phyloP scores from a whole-genome alignment of 371 early-diverging fungal genomes.

The Sporodiniella umbellata region DNA sequence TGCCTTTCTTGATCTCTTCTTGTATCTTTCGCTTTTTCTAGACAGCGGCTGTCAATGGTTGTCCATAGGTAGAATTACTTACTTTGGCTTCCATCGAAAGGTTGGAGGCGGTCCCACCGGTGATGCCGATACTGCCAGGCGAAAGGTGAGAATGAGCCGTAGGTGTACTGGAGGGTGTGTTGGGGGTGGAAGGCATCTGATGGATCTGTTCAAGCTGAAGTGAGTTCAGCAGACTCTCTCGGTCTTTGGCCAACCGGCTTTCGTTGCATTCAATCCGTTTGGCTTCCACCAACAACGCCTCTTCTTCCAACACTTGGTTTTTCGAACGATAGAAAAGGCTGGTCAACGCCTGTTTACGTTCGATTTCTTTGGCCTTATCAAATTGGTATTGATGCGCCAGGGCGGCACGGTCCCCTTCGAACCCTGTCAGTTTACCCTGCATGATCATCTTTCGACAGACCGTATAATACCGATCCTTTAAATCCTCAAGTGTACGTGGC shows the following conservation, averaged over 20 bases:
- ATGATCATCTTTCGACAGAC: slow-evolving; percentile 55
- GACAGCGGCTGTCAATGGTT: too few relatives aligned
- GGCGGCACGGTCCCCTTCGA: slow-evolving; percentile 31
- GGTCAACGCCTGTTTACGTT: slow-evolving; percentile 76
- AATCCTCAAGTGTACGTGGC: slow-evolving; percentile 51
- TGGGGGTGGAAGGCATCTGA: slow-evolving; percentile 34
- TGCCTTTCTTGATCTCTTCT: slow-evolving; percentile 31
- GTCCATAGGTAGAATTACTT: too few relatives aligned
- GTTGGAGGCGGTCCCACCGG: slow-evolving; percentile 33
- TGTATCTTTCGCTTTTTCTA: slow-evolving; percentile 36
- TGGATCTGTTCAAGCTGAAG: slow-evolving; percentile 56
- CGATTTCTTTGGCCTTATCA: slow-evolving; percentile 66
- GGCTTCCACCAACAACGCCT: slow-evolving; percentile 71
- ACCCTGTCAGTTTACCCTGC: slow-evolving; percentile 30
- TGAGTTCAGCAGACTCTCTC: slow-evolving; percentile 68
- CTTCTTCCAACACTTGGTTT: slow-evolving; percentile 86
- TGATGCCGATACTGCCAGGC: slow-evolving; percentile 40
- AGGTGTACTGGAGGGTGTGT: slow-evolving; percentile 32
- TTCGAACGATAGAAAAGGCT: slow-evolving; percentile 66
- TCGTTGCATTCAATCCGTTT: slow-evolving; percentile 78
- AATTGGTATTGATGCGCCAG: slow-evolving; percentile 43
- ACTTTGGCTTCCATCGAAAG: slow-evolving; percentile 25
- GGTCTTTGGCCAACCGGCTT: slow-evolving; percentile 64
- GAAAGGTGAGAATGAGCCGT: slow-evolving; percentile 13
- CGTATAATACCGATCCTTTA: slow-evolving; percentile 79